Evolutionary conservation across 305 asterid genomes (phyloP), one percentile per base, ranked within the genome.

Genomic region (Nicotiana rustica): DNA sequence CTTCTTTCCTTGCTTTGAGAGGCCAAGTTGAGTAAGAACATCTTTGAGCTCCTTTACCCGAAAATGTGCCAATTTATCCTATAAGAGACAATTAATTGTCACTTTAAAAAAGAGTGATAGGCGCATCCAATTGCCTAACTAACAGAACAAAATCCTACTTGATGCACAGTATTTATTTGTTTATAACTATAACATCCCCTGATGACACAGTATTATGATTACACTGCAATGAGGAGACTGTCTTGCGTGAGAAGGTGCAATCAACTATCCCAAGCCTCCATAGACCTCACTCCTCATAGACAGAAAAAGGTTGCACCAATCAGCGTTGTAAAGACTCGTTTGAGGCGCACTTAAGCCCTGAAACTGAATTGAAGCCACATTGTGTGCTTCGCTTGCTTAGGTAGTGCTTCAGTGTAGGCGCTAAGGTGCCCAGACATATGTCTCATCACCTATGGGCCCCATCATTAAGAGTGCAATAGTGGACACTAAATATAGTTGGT

Each of bases 41-140:
- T 89, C 93, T 89, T 93, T 93, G 82, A 93, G 96, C 86, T 93
- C 97, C 89, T 93, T 92, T 85, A 93, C 87, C 59, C 97, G 92
- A 83, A 92, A 93, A 87, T 92, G 87, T 57, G 92, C 82, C 82
- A 93, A 84, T 83, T 93, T 90, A 52, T 91, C 97, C 97, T 92
- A 89, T 81, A 87, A 84, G 78, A 65, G 81, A 85, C 36, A 10
- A 25, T 25, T 25, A 38, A 31, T 71, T 73, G 14, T 73, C 62
- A 73, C 60, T 21, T 41, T 49, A 13, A 73, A 73, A 73, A 13
- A 47, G 62, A 56, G 61, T 5, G 61, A 12, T 38, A 73, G 62
- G 62, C 15, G 41, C 79, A 47, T 73, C 62, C 79, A 73, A 38
- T 73, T 7, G 41, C 79, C 21, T 25, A 13, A 73, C 49, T 25